Percentiles rank a stretch among this genome's conserved stretches.
Conservation (phyloP, 176 grass and related monocot species). For the Cenchrus purpureus region DNA sequence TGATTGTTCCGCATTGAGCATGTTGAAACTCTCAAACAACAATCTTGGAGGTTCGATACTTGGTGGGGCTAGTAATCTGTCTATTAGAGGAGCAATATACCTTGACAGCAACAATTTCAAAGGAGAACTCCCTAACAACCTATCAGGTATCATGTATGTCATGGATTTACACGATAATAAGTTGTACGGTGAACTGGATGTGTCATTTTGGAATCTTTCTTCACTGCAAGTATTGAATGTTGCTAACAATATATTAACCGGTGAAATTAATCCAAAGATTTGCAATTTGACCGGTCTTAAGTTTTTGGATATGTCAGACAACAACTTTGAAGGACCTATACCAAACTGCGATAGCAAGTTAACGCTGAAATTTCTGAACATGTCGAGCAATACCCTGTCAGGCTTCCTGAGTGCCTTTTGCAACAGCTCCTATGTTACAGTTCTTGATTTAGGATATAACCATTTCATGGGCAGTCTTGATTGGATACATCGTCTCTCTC, state of each 20-base stretch:
- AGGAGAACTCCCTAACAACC: background rate
- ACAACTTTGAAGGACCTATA: slow-evolving; percentile 8
- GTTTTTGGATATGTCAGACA: slow-evolving; percentile 26
- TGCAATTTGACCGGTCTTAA: background rate
- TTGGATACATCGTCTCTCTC: background rate
- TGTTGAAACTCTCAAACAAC: too few relatives aligned
- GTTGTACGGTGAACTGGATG: background rate
- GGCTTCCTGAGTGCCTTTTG: background rate
- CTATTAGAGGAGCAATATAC: background rate
- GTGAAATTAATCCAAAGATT: background rate
- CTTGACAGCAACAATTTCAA: background rate
- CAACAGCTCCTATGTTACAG: background rate
- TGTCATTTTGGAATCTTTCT: background rate
- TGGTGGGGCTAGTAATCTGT: background rate
- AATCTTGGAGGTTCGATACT: background rate
- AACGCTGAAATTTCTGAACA: background rate
- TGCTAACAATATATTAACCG: background rate
- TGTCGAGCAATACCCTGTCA: slow-evolving; percentile 6
- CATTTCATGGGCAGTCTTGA: background rate
- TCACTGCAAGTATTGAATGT: background rate
- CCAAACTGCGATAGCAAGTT: background rate
- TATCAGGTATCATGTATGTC: background rate
- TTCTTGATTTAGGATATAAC: slow-evolving; percentile 12
- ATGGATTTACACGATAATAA: slow-evolving; percentile 15
- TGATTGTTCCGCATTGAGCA: too few relatives aligned